phyloP scores from a whole-genome alignment of 73 alveolate genomes.

The Paramecium octaurelia region DNA sequence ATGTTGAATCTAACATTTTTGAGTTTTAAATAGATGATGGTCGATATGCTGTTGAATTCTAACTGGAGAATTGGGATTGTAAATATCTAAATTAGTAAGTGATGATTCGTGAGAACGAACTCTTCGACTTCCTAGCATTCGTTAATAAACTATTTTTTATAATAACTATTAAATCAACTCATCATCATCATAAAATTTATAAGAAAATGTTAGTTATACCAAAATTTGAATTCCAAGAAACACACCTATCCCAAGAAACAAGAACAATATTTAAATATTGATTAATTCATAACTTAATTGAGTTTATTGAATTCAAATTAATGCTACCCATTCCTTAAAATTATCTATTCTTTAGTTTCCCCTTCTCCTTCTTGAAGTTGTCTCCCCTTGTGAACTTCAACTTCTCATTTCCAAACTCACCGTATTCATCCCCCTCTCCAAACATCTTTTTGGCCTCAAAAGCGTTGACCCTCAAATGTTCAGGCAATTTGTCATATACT shows the following conservation, averaged over 20 bases:
- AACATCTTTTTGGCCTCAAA: conserved; percentile 66
- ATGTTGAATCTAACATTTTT: conserved; percentile 16
- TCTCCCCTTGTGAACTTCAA: conserved; percentile 65
- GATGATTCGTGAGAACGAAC: neutral
- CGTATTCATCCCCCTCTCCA: conserved; percentile 78
- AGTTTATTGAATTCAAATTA: conserved; percentile 65
- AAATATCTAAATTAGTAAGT: neutral
- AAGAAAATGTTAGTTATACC: neutral
- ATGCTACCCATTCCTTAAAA: conserved; percentile 72
- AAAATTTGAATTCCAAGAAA: neutral
- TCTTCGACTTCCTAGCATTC: neutral
- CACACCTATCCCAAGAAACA: neutral
- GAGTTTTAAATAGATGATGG: conserved; percentile 44
- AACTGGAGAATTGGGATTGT: neutral
- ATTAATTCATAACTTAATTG: conserved; percentile 54
- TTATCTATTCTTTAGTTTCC: conserved; percentile 73
- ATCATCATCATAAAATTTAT: neutral
- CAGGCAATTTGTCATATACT: neutral
- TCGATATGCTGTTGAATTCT: neutral
- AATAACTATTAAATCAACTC: neutral
- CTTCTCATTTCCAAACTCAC: conserved; percentile 66
- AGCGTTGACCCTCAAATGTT: conserved; percentile 4
- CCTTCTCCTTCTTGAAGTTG: conserved; percentile 72
- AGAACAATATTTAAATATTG: neutral
- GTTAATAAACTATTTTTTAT: neutral